These are phyloP conservation scores for Fagopyrum homotropicum DNA, from an alignment of 148 eudicot species.

Conservation along the genomic window DNA sequence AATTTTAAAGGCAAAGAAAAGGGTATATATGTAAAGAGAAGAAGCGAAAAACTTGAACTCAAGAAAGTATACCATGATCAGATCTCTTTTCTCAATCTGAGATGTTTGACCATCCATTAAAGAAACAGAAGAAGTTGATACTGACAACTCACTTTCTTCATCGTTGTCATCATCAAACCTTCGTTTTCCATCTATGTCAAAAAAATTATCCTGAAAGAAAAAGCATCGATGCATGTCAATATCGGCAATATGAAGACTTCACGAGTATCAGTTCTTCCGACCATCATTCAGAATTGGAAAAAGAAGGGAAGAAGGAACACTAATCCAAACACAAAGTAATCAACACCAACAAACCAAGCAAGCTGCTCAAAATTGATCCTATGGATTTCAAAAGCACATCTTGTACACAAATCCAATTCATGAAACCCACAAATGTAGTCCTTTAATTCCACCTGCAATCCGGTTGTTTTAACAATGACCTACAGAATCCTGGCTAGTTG, in stretches of 20 bases:
- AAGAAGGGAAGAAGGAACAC: neutral
- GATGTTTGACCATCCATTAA: conserved; percentile 36
- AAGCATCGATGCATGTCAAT: conserved; percentile 10
- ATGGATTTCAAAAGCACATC: conserved; percentile 4
- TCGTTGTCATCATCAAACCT: conserved; percentile 29
- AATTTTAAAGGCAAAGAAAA: neutral
- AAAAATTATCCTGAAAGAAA: conserved; percentile 42
- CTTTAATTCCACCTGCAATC: neutral
- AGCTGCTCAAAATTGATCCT: neutral
- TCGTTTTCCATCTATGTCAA: conserved; percentile 30
- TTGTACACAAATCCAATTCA: neutral
- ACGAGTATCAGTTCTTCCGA: neutral
- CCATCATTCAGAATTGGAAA: neutral
- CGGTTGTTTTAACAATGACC: neutral
- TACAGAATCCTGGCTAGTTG: conserved; percentile 4
- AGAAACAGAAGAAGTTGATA: conserved; percentile 35
- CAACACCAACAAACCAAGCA: neutral
- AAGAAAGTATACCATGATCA: conserved; percentile 49
- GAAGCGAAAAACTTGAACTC: neutral
- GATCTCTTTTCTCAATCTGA: conserved; percentile 52
- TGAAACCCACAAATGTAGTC: neutral
- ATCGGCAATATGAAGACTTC: neutral
- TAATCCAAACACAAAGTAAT: neutral
- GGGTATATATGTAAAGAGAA: neutral
- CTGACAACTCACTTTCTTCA: conserved; percentile 17